Percentiles rank a stretch among this genome's conserved stretches.
phyloP scores from a whole-genome alignment of 176 grass and related monocot species.

The Bothriochloa decipiens region DNA sequence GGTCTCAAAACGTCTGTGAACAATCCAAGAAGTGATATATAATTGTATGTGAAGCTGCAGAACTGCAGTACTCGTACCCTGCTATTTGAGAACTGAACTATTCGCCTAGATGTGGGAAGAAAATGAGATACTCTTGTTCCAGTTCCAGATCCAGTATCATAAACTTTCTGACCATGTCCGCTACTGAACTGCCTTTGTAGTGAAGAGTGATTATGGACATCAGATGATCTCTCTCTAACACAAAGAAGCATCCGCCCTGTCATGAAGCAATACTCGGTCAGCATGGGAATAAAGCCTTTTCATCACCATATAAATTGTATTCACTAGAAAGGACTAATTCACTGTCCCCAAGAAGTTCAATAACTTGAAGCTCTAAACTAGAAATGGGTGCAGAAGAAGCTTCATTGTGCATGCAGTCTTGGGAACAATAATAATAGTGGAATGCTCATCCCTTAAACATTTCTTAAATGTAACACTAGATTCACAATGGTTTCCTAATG shows the following conservation, averaged over 20 bases:
- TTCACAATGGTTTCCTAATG: neutral
- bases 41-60: constrained; percentile 17
- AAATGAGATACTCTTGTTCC: constrained; percentile 90
- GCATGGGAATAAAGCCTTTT: constrained; percentile 1
- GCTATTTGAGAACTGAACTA: constrained; percentile 97
- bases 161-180: constrained; percentile 66
- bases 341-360: neutral
- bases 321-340: neutral
- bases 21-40: neutral
- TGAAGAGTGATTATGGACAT: constrained; percentile 69
- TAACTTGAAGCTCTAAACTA: neutral
- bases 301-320: neutral
- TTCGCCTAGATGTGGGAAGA: constrained; percentile 83
- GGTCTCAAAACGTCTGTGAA: neutral
- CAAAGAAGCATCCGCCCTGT: constrained; percentile 92
- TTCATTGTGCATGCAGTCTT: neutral
- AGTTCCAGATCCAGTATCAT: constrained; percentile 57
- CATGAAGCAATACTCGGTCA: constrained; percentile 22
- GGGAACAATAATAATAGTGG: neutral
- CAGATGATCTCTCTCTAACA: constrained; percentile 80
- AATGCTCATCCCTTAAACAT: neutral
- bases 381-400: neutral
- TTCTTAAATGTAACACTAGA: neutral
- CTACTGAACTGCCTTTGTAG: constrained; percentile 94
- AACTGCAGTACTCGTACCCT: constrained; percentile 51